phyloP scores from a whole-genome alignment of 495 filamentous ascomycete species.

The Hypoxylon crocopeplum region DNA sequence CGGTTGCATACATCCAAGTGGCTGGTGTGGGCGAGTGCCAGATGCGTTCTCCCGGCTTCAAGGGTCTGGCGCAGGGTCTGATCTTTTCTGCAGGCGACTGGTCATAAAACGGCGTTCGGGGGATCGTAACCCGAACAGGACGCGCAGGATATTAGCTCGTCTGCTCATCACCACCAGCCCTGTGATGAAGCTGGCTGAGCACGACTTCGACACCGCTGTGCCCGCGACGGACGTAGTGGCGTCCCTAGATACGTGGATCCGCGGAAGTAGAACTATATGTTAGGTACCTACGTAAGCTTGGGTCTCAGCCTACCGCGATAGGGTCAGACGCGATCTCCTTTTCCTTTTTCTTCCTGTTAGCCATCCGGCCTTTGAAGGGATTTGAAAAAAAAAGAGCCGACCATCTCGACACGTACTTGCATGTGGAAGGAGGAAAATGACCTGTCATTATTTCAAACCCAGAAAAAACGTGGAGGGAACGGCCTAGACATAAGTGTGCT shows the following conservation, averaged over 20 bases:
- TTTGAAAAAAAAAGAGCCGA: no score
- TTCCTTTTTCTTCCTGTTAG: not conserved
- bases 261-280: no score
- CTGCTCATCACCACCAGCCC: conserved; percentile 8
- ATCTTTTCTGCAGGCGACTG: not conserved
- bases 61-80: conserved; percentile 12
- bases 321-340: not conserved
- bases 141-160: not conserved
- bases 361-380: no score
- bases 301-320: no score
- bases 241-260: no score
- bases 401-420: conserved; percentile 4
- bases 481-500: not conserved
- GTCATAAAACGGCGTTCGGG: not conserved
- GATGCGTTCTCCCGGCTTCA: conserved; percentile 18
- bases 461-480: not conserved
- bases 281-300: no score
- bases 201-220: no score
- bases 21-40: not conserved
- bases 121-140: conserved; percentile 7
- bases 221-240: no score
- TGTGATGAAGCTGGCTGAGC: conserved; percentile 6
- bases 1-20: no score
- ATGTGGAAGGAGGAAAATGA: conserved; percentile 5
- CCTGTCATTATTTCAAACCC: conserved; percentile 9